phyloP scores from a whole-genome alignment of 73 alveolate species.

The Effrenium voratum region DNA sequence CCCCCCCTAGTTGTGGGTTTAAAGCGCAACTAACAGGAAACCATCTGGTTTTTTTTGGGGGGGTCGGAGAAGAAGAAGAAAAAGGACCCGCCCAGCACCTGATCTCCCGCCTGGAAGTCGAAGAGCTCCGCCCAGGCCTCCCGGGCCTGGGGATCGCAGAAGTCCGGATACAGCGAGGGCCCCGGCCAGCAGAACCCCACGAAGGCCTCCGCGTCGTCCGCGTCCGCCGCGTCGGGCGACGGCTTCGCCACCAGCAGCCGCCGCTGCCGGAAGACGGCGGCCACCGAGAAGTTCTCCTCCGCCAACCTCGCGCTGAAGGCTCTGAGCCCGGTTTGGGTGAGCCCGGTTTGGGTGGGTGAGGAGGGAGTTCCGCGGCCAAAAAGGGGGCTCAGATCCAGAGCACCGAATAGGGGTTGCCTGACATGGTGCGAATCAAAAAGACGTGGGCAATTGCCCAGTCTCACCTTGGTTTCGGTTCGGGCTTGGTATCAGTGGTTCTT shows the following conservation, averaged over 20 bases:
- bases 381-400: too few species aligned
- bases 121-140: constrained; percentile 78
- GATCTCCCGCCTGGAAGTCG: constrained; percentile 13
- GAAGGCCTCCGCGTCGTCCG: constrained; percentile 84
- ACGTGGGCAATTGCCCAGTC: too few species aligned
- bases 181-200: constrained; percentile 98
- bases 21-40: constrained; percentile 25
- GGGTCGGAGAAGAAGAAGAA: too few species aligned
- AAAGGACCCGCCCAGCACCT: not conserved
- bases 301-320: too few species aligned
- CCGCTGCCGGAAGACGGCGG: constrained; percentile 19
- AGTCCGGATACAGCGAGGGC: constrained; percentile 96
- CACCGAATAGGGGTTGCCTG: too few species aligned
- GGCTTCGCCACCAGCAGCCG: constrained; percentile 23
- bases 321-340: too few species aligned
- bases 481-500: too few species aligned
- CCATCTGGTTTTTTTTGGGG: not conserved
- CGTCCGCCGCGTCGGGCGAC: not conserved
- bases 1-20: constrained; percentile 45
- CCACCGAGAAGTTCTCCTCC: not conserved
- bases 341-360: too few species aligned
- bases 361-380: too few species aligned
- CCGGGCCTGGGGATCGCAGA: constrained; percentile 47
- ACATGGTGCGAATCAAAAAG: too few species aligned
- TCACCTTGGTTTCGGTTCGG: too few species aligned